Evolutionary conservation across 2,329 filamentous ascomycete species (phyloP).

Genomic region (Fusarium sororula): DNA sequence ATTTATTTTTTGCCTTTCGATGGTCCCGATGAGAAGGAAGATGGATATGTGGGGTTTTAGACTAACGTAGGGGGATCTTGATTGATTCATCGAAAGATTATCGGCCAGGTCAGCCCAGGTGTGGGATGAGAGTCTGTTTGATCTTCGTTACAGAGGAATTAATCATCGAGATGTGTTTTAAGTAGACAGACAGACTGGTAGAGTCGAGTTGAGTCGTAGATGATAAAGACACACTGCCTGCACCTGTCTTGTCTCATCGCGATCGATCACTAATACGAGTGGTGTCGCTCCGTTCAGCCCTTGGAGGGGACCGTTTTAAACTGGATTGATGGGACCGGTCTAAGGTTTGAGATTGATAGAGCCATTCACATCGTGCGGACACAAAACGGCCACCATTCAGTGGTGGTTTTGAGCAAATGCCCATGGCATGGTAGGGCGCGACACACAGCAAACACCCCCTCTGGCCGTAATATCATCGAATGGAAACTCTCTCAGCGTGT

Average conservation of each 20-base stretch:
- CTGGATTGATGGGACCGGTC: slow-evolving; percentile 3
- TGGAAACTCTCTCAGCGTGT: background rate
- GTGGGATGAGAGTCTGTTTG: slow-evolving; percentile 31
- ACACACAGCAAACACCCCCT: background rate
- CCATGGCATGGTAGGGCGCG: background rate
- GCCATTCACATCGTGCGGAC: slow-evolving; percentile 1
- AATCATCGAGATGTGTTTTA: slow-evolving; percentile 16
- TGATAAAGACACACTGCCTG: background rate
- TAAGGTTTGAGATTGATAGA: background rate
- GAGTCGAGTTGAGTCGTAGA: background rate
- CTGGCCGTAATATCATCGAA: background rate
- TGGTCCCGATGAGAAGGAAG: slow-evolving; percentile 26
- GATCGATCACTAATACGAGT: slow-evolving; percentile 15
- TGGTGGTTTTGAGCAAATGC: background rate
- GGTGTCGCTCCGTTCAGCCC: slow-evolving; percentile 15
- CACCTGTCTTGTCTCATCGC: slow-evolving; percentile 11
- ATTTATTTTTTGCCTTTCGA: background rate
- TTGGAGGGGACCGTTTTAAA: slow-evolving; percentile 35
- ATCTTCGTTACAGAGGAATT: slow-evolving; percentile 18
- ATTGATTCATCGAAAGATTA: slow-evolving; percentile 2
- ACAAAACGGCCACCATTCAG: slow-evolving; percentile 21
- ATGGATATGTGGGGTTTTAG: slow-evolving; percentile 20
- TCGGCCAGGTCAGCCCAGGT: slow-evolving; percentile 6
- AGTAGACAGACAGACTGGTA: background rate
- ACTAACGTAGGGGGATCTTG: background rate